phyloP scores from a whole-genome alignment of 176 grass and related monocot species.

The Avena insularis region DNA sequence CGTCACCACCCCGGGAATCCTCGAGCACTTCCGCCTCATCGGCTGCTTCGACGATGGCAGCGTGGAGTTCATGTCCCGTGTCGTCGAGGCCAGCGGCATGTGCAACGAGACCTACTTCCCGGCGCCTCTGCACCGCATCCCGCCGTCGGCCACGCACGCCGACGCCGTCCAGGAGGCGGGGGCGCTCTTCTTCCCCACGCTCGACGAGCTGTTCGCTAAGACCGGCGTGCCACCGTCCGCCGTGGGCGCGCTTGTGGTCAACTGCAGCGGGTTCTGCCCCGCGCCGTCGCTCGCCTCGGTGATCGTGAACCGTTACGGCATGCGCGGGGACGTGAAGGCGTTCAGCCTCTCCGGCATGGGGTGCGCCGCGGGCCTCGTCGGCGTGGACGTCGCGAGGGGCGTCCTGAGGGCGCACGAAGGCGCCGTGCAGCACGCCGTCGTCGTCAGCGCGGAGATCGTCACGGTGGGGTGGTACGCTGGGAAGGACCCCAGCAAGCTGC shows the following conservation, averaged over 20 bases:
- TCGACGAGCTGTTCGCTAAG: constrained; percentile 6
- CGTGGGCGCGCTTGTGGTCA: constrained; percentile 2
- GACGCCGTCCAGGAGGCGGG: constrained; percentile 6
- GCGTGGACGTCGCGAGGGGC: constrained; percentile 45
- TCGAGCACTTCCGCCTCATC: constrained; percentile 23
- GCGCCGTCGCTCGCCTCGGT: background rate
- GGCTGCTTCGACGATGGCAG: constrained; percentile 17
- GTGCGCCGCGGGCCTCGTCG: background rate
- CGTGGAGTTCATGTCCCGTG: constrained; percentile 11
- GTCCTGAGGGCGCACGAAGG: constrained; percentile 17
- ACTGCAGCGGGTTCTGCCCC: constrained; percentile 27
- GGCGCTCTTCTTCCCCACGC: constrained; percentile 24
- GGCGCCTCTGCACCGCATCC: background rate
- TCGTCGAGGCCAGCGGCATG: constrained; percentile 25
- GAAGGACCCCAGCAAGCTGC: constrained; percentile 47
- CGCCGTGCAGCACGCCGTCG: constrained; percentile 39
- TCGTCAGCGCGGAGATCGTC: constrained; percentile 55
- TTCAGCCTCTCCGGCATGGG: constrained; percentile 24
- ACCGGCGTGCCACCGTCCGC: constrained; percentile 11
- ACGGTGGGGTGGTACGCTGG: constrained; percentile 53
- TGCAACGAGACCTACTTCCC: constrained; percentile 26
- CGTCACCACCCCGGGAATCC: background rate
- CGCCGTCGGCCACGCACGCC: constrained; percentile 21
- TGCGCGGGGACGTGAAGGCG: background rate
- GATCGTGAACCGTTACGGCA: background rate